These are phyloP conservation scores for Vaccinium myrtillus DNA, from an alignment of 148 eudicot species.

Conservation along the genomic window DNA sequence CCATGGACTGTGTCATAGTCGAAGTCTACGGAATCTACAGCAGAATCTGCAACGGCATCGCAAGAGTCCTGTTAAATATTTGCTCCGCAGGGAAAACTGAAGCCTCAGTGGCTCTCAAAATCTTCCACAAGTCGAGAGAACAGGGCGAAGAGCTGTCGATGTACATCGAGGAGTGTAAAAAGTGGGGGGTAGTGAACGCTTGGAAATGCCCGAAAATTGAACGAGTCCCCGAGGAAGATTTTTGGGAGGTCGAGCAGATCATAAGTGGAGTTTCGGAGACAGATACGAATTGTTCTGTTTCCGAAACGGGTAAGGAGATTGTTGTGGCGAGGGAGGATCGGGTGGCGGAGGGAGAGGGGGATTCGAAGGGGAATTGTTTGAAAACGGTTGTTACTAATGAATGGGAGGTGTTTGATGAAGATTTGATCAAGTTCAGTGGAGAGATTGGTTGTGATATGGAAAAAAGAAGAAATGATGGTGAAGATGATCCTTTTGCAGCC, in stretches of 20 bases:
- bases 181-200: slow-evolving; percentile 41
- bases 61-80: slow-evolving; percentile 43
- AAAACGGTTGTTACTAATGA: background rate
- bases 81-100: slow-evolving; percentile 36
- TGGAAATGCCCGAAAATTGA: slow-evolving; percentile 34
- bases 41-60: slow-evolving; percentile 59
- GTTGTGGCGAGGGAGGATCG: background rate
- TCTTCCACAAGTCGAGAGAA: slow-evolving; percentile 47
- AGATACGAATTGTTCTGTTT: background rate
- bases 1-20: slow-evolving; percentile 69
- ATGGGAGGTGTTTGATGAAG: slow-evolving; percentile 18
- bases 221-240: background rate
- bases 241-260: slow-evolving; percentile 35
- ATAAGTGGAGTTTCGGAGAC: slow-evolving; percentile 26
- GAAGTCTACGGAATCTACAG: slow-evolving; percentile 69
- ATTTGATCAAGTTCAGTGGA: background rate
- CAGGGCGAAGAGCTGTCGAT: slow-evolving; percentile 58
- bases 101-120: slow-evolving; percentile 47
- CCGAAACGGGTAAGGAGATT: background rate
- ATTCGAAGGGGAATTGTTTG: slow-evolving; percentile 3
- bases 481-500: slow-evolving; percentile 28
- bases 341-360: background rate
- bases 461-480: background rate
- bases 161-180: slow-evolving; percentile 53
- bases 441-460: background rate